Evolutionary conservation across 441 rosid genomes (phyloP).

Genomic region (Cnidoscolus chayamansa): DNA sequence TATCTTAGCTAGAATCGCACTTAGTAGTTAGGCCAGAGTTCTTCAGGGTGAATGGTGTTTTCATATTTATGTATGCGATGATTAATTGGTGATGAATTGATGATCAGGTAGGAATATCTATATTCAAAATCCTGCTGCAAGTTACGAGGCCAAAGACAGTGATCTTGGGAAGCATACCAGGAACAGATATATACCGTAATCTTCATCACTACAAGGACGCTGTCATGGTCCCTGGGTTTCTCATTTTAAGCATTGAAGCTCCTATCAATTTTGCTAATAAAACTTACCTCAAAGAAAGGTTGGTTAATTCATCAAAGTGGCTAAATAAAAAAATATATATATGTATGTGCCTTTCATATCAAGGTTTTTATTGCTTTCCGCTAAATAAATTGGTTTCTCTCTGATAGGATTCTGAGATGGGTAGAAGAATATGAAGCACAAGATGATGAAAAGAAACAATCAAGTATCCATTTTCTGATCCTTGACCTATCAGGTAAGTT

Average conservation of each 20-base stretch:
- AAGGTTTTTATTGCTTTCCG: not conserved
- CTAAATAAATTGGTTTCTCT: not conserved
- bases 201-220: constrained; percentile 79
- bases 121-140: constrained; percentile 78
- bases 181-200: constrained; percentile 64
- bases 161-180: constrained; percentile 72
- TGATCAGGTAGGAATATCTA: constrained; percentile 66
- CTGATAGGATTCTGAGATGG: constrained; percentile 68
- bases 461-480: constrained; percentile 51
- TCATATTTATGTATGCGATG: not conserved
- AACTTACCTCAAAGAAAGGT: constrained; percentile 86
- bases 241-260: constrained; percentile 73
- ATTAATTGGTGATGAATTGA: not conserved
- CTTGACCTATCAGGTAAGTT: constrained; percentile 73
- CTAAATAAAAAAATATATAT: not conserved
- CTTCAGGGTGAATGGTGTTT: no score
- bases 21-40: no score
- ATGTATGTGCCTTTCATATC: not conserved
- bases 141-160: constrained; percentile 74
- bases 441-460: constrained; percentile 43
- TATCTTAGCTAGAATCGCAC: no score
- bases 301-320: constrained; percentile 7
- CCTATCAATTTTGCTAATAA: constrained; percentile 86
- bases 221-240: constrained; percentile 63
- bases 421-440: constrained; percentile 68